A percentile compares a stretch with the other conserved stretches of the same genome.
Evolutionary conservation across 2,329 filamentous ascomycete species (phyloP).

Genomic region (Mycocentrospora acerina): DNA sequence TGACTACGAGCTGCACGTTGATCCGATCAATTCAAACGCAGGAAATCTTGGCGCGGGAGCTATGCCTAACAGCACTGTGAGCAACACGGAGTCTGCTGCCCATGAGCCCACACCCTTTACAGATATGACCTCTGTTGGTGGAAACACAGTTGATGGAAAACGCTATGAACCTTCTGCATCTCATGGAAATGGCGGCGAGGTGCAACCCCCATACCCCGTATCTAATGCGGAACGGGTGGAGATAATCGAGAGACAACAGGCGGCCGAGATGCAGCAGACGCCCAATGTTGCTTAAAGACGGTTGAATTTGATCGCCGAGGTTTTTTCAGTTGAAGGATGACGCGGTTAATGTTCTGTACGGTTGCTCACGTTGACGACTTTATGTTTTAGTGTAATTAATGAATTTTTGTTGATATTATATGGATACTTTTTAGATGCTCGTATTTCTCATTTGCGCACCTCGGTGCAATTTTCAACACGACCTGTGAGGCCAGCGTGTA

Average conservation of each 20-base stretch:
- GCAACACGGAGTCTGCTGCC: conserved; percentile 1
- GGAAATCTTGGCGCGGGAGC: conserved; percentile 52
- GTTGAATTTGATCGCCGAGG: too few species aligned
- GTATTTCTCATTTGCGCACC: too few species aligned
- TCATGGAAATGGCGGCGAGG: conserved; percentile 21
- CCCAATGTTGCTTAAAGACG: too few species aligned
- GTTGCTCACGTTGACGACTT: conserved; percentile 20
- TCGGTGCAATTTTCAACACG: too few species aligned
- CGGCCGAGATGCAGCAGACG: conserved; percentile 2
- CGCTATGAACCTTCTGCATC: conserved; percentile 26
- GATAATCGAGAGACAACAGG: conserved; percentile 26
- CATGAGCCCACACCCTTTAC: conserved; percentile 5
- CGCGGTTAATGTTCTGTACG: conserved; percentile 7
- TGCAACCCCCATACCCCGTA: conserved; percentile 30
- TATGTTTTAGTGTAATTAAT: conserved; percentile 3
- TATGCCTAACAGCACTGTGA: conserved; percentile 38
- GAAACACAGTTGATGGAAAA: conserved; percentile 13
- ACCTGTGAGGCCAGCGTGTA: too few species aligned
- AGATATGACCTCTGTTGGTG: background rate
- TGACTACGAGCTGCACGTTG: conserved; percentile 64
- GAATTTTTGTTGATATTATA: background rate
- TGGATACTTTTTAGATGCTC: background rate
- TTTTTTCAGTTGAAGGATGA: background rate
- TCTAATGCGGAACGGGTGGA: conserved; percentile 25
- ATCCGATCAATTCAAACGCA: conserved; percentile 55